Evolutionary conservation across 2,329 filamentous ascomycete species (phyloP).

Genomic region (Beauveria pseudobassiana): DNA sequence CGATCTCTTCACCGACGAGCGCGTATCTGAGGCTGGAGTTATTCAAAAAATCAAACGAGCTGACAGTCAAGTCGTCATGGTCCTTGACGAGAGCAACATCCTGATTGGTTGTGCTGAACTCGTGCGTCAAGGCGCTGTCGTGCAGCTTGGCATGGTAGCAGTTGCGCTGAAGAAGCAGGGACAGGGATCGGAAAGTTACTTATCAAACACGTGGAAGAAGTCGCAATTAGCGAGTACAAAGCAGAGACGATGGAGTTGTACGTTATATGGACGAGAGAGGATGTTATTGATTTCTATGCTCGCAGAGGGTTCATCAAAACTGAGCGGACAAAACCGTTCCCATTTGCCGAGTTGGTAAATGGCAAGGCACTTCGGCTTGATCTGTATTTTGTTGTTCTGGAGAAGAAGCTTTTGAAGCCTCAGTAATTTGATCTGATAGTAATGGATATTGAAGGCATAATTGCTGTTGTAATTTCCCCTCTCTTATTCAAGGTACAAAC

Average conservation of each 20-base stretch:
- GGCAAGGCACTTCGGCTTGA: constrained; percentile 33
- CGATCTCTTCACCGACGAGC: constrained; percentile 34
- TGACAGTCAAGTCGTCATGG: constrained; percentile 29
- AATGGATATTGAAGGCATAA: no score
- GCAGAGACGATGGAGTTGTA: constrained; percentile 32
- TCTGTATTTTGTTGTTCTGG: constrained; percentile 33
- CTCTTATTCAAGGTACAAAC: no score
- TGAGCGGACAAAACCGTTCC: constrained; percentile 33
- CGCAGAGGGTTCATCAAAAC: constrained; percentile 34
- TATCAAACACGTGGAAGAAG: constrained; percentile 22
- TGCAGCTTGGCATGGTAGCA: constrained; percentile 41
- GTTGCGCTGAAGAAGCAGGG: constrained; percentile 35
- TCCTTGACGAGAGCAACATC: constrained; percentile 18
- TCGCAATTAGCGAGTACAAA: constrained; percentile 26
- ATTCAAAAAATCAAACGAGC: constrained; percentile 32
- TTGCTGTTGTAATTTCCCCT: no score
- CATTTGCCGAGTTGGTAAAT: constrained; percentile 28
- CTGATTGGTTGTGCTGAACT: constrained; percentile 39
- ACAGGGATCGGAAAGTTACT: constrained; percentile 33
- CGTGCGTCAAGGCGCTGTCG: constrained; percentile 20
- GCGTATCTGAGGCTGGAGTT: constrained; percentile 32
- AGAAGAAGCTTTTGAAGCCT: constrained; percentile 20
- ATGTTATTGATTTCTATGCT: constrained; percentile 39
- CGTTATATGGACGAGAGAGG: constrained; percentile 34
- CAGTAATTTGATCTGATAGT: no score